Evolutionary conservation across 179 eudicot species (phyloP).

Genomic region (Silene coronaria): DNA sequence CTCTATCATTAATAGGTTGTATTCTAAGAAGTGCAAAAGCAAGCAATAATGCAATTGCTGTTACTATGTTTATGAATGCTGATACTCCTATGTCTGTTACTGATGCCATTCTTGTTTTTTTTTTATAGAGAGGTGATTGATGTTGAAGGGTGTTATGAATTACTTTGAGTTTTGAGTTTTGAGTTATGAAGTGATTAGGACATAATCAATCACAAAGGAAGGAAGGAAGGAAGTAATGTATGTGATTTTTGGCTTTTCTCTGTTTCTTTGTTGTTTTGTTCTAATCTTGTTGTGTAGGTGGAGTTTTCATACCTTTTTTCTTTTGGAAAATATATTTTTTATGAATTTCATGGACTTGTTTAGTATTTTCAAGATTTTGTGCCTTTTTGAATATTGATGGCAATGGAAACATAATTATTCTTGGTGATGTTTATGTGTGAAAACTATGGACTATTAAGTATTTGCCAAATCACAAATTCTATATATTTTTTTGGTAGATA

Average conservation of each 20-base stretch:
- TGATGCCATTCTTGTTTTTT: constrained; percentile 42
- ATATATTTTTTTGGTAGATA: too few relatives aligned
- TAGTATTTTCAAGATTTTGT: background rate
- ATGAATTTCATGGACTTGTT: background rate
- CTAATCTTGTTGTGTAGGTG: background rate
- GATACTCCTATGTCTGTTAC: constrained; percentile 70
- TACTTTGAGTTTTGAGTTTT: too few relatives aligned
- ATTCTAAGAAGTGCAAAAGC: constrained; percentile 72
- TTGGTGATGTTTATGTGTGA: background rate
- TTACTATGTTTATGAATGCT: constrained; percentile 56
- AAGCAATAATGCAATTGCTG: constrained; percentile 55
- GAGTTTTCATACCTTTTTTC: background rate
- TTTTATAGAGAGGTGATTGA: too few relatives aligned
- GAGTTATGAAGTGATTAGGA: background rate
- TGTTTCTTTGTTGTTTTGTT: background rate
- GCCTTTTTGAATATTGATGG: background rate
- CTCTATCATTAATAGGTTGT: constrained; percentile 73
- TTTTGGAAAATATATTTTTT: background rate
- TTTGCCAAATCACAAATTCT: too few relatives aligned
- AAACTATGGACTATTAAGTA: too few relatives aligned
- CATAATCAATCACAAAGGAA: constrained; percentile 15
- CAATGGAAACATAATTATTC: background rate
- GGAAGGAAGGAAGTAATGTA: too few relatives aligned
- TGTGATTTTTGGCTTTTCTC: background rate
- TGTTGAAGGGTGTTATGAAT: background rate